Evolutionary conservation across 495 filamentous ascomycete genomes (phyloP), one percentile per base, ranked within the genome.

Genomic region (Aspergillus steynii): DNA sequence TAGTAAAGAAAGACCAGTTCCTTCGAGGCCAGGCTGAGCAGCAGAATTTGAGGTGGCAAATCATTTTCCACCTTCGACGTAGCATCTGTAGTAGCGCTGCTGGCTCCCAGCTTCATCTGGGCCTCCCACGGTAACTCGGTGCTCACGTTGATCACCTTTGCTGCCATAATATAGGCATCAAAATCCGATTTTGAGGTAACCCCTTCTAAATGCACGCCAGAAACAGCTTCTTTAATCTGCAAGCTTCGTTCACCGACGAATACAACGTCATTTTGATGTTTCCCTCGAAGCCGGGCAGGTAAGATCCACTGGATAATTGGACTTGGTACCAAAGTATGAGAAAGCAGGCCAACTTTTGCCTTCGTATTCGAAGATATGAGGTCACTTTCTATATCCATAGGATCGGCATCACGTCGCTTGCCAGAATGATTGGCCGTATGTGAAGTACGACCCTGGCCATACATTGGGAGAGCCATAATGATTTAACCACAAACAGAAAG

Each of bases 231-330:
- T 64, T 80, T 88, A 62, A 99, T 84, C 53, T 91, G 84, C 48
- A 81, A 48, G 14, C 65, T 68, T 74, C 88, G 71, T 72, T 92
- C 90, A 45, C 90, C 86, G 51, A 99, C 83, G 62, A 97, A 93
- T n/a, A 93, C 87, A 62, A 97, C 90, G 80, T 99, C 93, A 56
- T 96, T 93, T 58, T 85, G 81, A 8, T 82, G 69, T 52, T 78
- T 75, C 58, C 85, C 85, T 49, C 92, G 80, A 54, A 98, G 80
- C 60, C 88, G 84, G 8, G 89, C 91, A 9, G 94, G 93, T 12
- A 96, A 73, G 45, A 97, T 90, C 73, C 84, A 88, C 66, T 90
- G 88, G 61, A 91, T 83, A 27, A 88, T 78, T 1, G 91, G 88
- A 58, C 90, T 96, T 52, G 85, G 81, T 48, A 95, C 73, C 15